phyloP scores from a whole-genome alignment of 2,329 filamentous ascomycete species.

The Fusarium proliferatum region DNA sequence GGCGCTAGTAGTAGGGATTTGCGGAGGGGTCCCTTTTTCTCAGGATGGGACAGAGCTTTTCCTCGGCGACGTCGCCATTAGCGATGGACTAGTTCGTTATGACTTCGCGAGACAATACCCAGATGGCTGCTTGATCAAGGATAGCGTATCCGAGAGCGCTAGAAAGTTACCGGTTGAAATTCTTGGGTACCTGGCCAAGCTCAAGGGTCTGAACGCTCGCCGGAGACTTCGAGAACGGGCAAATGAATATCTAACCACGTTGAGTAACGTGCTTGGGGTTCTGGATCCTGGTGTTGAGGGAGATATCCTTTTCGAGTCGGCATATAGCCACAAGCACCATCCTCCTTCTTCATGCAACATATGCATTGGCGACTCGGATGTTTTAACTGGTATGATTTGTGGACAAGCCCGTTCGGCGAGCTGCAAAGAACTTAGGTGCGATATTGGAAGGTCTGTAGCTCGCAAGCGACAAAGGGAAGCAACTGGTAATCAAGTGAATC shows the following conservation, averaged over 20 bases:
- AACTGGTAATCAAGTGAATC: accelerated
- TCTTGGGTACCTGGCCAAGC: background rate
- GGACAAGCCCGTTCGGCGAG: accelerated
- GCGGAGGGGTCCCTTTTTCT: background rate
- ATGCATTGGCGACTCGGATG: background rate
- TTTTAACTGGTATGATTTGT: accelerated
- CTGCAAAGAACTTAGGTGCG: background rate
- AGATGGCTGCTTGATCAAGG: background rate
- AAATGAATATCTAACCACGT: accelerated
- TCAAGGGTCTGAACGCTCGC: accelerated
- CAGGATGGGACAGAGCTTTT: background rate
- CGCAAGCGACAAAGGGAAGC: accelerated
- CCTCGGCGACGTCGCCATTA: background rate
- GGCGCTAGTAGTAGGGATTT: background rate
- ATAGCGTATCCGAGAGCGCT: background rate
- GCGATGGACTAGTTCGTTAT: background rate
- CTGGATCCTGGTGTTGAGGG: accelerated
- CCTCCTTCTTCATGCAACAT: accelerated
- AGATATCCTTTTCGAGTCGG: background rate
- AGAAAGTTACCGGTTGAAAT: background rate
- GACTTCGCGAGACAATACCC: background rate
- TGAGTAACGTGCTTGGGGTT: accelerated
- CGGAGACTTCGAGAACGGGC: background rate
- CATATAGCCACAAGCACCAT: background rate
- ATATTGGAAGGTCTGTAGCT: accelerated